Evolutionary conservation across 2,329 filamentous ascomycete genomes (phyloP).

Genomic region (Nemania sp.): DNA sequence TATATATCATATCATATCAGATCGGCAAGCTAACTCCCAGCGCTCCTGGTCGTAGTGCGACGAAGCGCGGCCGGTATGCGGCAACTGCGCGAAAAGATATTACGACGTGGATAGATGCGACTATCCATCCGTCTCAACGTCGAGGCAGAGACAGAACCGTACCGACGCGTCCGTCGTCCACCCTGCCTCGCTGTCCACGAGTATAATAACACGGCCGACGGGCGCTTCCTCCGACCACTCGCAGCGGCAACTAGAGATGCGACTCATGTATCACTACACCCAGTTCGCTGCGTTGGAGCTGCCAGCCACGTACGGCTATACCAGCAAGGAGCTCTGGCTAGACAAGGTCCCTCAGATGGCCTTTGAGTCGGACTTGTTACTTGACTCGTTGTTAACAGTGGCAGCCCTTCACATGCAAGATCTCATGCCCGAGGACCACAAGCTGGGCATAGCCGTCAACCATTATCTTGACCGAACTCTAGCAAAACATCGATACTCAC

Average conservation of each 20-base stretch:
- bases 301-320: slow-evolving; percentile 32
- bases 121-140: slow-evolving; percentile 22
- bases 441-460: slow-evolving; percentile 20
- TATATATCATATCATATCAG: background rate
- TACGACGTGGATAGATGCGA: slow-evolving; percentile 34
- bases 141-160: slow-evolving; percentile 17
- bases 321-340: slow-evolving; percentile 36
- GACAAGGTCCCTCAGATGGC: slow-evolving; percentile 35
- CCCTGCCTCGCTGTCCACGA: slow-evolving; percentile 3
- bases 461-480: slow-evolving; percentile 34
- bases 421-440: slow-evolving; percentile 28
- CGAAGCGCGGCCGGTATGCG: slow-evolving; percentile 32
- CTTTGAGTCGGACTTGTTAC: slow-evolving; percentile 33
- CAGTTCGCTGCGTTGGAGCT: slow-evolving; percentile 29
- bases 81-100: slow-evolving; percentile 32
- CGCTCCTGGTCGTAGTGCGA: slow-evolving; percentile 21
- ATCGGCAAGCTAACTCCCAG: background rate
- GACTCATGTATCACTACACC: slow-evolving; percentile 36
- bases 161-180: slow-evolving; percentile 2
- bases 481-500: slow-evolving; percentile 30
- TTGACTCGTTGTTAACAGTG: slow-evolving; percentile 34
- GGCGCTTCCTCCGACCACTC: slow-evolving; percentile 17
- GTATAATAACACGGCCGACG: slow-evolving; percentile 20
- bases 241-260: slow-evolving; percentile 33
- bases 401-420: slow-evolving; percentile 35